Conservation (phyloP, 176 grass and related monocot species). For the Carex pumila region DNA sequence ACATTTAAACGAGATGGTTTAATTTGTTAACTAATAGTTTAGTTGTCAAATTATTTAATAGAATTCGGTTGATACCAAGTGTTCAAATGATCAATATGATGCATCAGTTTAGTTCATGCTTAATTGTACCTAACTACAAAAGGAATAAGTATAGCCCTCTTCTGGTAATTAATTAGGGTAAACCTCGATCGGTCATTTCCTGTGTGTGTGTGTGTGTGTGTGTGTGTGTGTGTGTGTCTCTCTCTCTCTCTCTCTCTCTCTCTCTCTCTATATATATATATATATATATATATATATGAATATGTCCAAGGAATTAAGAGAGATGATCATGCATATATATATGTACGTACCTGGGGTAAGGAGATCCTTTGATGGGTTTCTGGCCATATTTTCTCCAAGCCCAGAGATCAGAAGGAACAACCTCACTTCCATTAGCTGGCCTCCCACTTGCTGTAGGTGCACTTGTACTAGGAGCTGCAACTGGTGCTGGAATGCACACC, state of each 20-base stretch:
- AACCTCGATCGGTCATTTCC: too few species aligned
- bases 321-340: too few species aligned
- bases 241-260: too few species aligned
- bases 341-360: conserved; percentile 49
- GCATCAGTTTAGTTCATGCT: neutral
- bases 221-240: too few species aligned
- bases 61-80: neutral
- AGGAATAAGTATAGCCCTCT: neutral
- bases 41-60: neutral
- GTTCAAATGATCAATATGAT: neutral
- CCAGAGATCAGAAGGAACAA: conserved; percentile 95
- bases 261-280: too few species aligned
- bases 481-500: conserved; percentile 78
- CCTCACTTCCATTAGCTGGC: conserved; percentile 52
- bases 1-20: neutral
- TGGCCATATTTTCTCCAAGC: conserved; percentile 98
- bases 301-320: too few species aligned
- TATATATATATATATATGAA: too few species aligned
- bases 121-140: neutral
- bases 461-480: conserved; percentile 27
- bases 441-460: conserved; percentile 25
- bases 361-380: conserved; percentile 95
- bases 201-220: too few species aligned
- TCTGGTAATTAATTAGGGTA: neutral
- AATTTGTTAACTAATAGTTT: neutral